Evolutionary conservation across 2,329 filamentous ascomycete genomes (phyloP).

Genomic region (Xylaria arbuscula): DNA sequence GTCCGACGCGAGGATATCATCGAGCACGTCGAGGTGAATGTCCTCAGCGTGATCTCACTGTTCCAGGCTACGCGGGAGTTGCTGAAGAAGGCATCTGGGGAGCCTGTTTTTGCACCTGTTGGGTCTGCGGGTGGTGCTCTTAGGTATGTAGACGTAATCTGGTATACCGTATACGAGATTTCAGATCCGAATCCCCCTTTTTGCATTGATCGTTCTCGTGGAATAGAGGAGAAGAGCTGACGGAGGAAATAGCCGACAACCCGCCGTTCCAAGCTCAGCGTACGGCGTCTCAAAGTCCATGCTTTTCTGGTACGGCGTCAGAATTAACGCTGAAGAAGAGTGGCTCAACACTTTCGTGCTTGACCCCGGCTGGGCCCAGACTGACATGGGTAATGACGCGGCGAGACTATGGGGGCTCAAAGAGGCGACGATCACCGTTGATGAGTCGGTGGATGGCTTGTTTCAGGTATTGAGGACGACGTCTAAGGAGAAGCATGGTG

Average conservation of each 20-base stretch:
- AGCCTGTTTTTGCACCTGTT: constrained; percentile 55
- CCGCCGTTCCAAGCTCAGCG: constrained; percentile 48
- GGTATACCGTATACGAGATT: neutral
- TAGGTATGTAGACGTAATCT: constrained; percentile 8
- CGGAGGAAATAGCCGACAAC: constrained; percentile 37
- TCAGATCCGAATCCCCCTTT: too few relatives aligned
- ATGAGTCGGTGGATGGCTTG: constrained; percentile 52
- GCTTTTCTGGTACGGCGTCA: constrained; percentile 48
- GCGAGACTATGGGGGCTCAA: constrained; percentile 49
- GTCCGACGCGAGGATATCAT: constrained; percentile 53
- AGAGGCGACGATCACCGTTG: constrained; percentile 51
- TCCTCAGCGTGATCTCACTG: constrained; percentile 55
- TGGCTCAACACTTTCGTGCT: constrained; percentile 50
- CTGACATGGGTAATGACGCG: constrained; percentile 55
- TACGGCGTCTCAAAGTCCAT: constrained; percentile 60
- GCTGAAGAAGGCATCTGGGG: constrained; percentile 47
- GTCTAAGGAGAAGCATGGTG: constrained; percentile 37
- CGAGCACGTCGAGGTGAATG: constrained; percentile 57
- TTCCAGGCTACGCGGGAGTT: constrained; percentile 59
- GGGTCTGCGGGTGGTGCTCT: constrained; percentile 48
- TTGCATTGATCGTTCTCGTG: neutral
- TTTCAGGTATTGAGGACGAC: constrained; percentile 40
- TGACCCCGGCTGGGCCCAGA: constrained; percentile 55
- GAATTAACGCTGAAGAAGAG: constrained; percentile 50
- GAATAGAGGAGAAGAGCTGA: neutral